Conservation (phyloP, 169 alveolate genomes). For the Amoebophrya sp. region DNA sequence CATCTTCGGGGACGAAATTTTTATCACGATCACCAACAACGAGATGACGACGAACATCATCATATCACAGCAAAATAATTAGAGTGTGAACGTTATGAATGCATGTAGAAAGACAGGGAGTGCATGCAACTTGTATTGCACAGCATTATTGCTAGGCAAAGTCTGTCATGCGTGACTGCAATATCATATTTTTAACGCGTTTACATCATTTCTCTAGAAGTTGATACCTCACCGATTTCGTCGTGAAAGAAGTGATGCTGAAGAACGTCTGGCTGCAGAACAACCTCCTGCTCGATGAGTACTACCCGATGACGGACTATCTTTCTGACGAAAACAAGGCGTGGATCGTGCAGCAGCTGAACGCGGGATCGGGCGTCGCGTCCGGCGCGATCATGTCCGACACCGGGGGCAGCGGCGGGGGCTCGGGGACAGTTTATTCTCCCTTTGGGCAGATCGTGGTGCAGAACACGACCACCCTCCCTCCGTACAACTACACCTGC, state of each 20-base stretch:
- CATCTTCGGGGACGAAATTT: not conserved
- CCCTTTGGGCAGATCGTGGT: not conserved
- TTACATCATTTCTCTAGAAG: too few relatives aligned
- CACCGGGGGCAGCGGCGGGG: too few relatives aligned
- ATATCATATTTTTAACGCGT: too few relatives aligned
- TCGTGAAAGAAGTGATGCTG: not conserved
- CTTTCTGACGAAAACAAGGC: not conserved
- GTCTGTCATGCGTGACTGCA: too few relatives aligned
- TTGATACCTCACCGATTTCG: not conserved
- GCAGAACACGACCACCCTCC: not conserved
- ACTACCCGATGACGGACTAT: not conserved
- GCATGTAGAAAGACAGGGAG: too few relatives aligned
- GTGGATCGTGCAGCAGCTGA: not conserved
- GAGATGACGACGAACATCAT: not conserved
- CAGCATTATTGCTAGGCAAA: too few relatives aligned
- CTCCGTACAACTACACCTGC: not conserved
- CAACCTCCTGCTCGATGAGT: not conserved
- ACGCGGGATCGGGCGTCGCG: not conserved
- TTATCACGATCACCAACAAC: not conserved
- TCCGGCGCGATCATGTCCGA: too few relatives aligned
- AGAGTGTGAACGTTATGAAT: too few relatives aligned
- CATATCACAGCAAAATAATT: too few relatives aligned
- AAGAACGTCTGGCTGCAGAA: slow-evolving; percentile 14
- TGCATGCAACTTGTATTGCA: too few relatives aligned
- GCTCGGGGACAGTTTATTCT: not conserved